Conservation (phyloP, 768 basidiomycete species). For the Lepiota venenata region DNA sequence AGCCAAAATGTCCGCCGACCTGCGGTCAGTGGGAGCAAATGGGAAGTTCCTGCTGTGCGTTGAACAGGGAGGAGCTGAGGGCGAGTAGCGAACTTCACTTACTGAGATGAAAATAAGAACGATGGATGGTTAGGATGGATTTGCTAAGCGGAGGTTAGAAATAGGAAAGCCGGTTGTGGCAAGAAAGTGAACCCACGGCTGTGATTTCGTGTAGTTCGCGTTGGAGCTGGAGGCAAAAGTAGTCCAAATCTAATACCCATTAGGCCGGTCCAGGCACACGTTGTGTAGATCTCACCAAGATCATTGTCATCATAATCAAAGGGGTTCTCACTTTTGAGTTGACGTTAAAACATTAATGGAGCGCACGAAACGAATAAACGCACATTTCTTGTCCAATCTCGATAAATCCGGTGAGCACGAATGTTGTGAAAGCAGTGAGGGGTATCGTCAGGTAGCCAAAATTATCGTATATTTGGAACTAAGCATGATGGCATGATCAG, state of each 20-base stretch:
- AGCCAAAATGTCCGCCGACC: background rate
- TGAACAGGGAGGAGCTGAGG: background rate
- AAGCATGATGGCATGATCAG: background rate
- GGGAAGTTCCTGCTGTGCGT: background rate
- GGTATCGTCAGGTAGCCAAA: conserved; percentile 52
- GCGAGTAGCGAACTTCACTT: background rate
- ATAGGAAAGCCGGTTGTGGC: too few relatives aligned
- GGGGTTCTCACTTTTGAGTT: background rate
- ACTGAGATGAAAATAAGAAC: background rate
- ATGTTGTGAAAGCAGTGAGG: conserved; percentile 51
- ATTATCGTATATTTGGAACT: conserved; percentile 49
- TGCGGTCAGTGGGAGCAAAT: background rate
- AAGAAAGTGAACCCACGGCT: background rate
- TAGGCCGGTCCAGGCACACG: too few relatives aligned
- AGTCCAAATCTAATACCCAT: background rate
- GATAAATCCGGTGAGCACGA: conserved; percentile 56
- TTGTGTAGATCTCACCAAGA: background rate
- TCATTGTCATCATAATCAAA: conserved; percentile 1
- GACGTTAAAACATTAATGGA: too few relatives aligned
- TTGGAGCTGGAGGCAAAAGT: background rate
- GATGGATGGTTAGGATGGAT: background rate
- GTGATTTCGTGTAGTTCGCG: conserved; percentile 2
- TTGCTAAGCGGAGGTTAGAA: background rate
- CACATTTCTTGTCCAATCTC: conserved; percentile 65
- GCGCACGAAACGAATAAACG: conserved; percentile 5